These are phyloP conservation scores for Senna siamea DNA, from an alignment of 306 rosid species.

Conservation along the genomic window DNA sequence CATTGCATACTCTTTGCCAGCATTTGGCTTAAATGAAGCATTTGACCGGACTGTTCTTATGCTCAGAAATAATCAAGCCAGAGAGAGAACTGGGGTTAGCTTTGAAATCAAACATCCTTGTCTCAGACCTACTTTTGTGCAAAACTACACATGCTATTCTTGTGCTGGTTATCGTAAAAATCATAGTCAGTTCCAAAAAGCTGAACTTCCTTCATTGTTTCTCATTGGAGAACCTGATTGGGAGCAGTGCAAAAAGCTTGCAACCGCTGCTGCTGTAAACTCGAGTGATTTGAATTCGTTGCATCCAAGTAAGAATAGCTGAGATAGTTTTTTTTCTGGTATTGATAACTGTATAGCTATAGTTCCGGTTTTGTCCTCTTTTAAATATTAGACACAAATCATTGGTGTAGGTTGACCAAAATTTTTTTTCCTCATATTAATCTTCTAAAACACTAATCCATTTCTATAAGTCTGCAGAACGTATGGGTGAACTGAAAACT, in stretches of 20 bases:
- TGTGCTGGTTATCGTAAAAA: constrained; percentile 44
- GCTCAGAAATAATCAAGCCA: constrained; percentile 50
- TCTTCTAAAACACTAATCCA: not conserved
- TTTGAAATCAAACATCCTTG: constrained; percentile 73
- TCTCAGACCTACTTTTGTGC: constrained; percentile 52
- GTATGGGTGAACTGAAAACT: not conserved
- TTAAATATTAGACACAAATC: not conserved
- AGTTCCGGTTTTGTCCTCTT: constrained; percentile 12
- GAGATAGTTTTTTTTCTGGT: constrained; percentile 42
- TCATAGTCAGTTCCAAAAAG: constrained; percentile 36
- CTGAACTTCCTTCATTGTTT: constrained; percentile 47
- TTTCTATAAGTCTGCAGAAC: constrained; percentile 3
- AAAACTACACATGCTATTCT: constrained; percentile 64
- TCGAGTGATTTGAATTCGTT: constrained; percentile 50
- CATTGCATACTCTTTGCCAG: constrained; percentile 62
- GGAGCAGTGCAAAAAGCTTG: constrained; percentile 70
- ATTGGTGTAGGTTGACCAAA: not conserved
- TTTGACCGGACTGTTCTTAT: constrained; percentile 69
- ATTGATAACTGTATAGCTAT: constrained; percentile 41
- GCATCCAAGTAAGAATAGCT: constrained; percentile 43
- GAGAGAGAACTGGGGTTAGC: constrained; percentile 30
- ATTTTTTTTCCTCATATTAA: not conserved
- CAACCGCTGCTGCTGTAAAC: constrained; percentile 70
- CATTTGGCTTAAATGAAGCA: constrained; percentile 84
- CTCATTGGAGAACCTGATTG: constrained; percentile 70